A percentile compares a stretch with the other conserved stretches of the same genome.
phyloP scores from a whole-genome alignment of 768 basidiomycete genomes.

The Lactarius akahatsu region DNA sequence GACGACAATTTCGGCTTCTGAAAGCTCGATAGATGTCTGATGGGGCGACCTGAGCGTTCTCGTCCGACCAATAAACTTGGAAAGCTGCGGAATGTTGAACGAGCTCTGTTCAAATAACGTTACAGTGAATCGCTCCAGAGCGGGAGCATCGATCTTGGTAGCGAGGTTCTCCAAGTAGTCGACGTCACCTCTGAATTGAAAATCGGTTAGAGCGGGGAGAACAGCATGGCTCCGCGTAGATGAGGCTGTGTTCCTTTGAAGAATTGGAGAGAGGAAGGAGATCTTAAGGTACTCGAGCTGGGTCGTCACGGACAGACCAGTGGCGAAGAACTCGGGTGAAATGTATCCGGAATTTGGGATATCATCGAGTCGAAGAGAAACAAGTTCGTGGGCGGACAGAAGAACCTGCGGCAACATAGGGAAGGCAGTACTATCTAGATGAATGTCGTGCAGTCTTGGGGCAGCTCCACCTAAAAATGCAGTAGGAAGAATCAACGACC shows the following conservation, averaged over 20 bases:
- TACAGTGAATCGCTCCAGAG: background rate
- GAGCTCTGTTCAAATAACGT: background rate
- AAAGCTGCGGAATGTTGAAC: background rate
- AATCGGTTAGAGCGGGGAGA: conserved; percentile 6
- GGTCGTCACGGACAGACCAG: background rate
- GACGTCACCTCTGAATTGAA: conserved; percentile 3
- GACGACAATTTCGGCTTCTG: background rate
- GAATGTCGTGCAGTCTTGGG: background rate
- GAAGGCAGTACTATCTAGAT: background rate
- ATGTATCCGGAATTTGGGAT: conserved; percentile 12
- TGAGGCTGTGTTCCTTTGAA: background rate
- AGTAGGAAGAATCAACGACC: background rate
- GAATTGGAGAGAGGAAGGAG: conserved; percentile 1
- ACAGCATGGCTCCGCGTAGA: background rate
- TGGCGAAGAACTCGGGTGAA: conserved; percentile 5
- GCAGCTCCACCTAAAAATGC: background rate
- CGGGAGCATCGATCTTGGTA: background rate
- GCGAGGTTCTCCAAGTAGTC: conserved; percentile 3
- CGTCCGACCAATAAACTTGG: background rate
- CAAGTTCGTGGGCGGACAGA: background rate
- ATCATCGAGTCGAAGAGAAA: conserved; percentile 6
- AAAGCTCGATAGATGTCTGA: background rate
- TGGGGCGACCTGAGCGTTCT: background rate
- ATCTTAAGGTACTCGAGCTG: conserved; percentile 6
- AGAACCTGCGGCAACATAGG: conserved; percentile 8